Percentiles rank a stretch among this genome's conserved stretches.
These are phyloP conservation scores for Astrocystis sublimbata DNA, from an alignment of 495 filamentous ascomycete genomes.

Conservation along the genomic window DNA sequence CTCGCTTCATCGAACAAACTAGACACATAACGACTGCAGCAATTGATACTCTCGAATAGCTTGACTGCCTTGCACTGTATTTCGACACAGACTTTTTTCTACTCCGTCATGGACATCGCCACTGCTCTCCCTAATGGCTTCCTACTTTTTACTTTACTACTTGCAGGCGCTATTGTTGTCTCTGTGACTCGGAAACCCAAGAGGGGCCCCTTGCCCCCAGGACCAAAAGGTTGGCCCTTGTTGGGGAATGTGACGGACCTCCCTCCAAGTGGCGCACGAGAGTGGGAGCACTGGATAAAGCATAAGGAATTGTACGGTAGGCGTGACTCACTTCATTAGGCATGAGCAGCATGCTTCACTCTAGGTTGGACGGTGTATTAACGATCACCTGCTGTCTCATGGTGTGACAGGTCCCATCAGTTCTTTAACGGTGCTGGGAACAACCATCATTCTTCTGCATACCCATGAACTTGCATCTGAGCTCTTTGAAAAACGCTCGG, in stretches of 20 bases:
- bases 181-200: neutral
- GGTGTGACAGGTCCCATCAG: constrained; percentile 44
- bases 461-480: constrained; percentile 40
- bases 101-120: neutral
- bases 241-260: constrained; percentile 48
- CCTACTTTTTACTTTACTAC: neutral
- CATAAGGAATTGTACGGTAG: constrained; percentile 49
- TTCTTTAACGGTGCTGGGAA: constrained; percentile 48
- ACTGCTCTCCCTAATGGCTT: neutral
- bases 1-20: no score
- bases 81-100: neutral
- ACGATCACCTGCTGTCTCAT: neutral
- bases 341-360: neutral
- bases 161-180: neutral
- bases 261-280: constrained; percentile 32
- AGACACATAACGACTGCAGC: neutral
- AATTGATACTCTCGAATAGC: neutral
- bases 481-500: constrained; percentile 45
- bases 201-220: constrained; percentile 1
- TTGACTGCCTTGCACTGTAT: neutral
- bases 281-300: constrained; percentile 48
- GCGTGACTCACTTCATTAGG: neutral
- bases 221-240: constrained; percentile 27
- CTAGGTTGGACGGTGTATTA: neutral
- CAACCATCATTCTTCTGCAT: constrained; percentile 48